Conservation (phyloP, 768 basidiomycete species). For the Boletus rubropictus region DNA sequence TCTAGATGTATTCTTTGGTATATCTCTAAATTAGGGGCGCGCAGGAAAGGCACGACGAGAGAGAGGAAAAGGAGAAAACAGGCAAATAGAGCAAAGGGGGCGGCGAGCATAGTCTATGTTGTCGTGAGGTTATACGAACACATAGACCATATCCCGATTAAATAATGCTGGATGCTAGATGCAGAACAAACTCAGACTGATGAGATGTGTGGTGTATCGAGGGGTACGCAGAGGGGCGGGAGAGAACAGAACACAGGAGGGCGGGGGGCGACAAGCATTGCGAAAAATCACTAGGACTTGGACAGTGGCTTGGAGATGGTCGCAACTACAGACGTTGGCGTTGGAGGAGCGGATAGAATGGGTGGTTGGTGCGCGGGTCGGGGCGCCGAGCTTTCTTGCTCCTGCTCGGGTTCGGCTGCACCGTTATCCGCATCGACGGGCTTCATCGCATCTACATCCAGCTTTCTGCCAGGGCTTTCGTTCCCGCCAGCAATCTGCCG, state of each 20-base stretch:
- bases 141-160: slow-evolving; percentile 3
- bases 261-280: not conserved
- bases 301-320: slow-evolving; percentile 12
- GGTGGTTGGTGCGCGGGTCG: slow-evolving; percentile 26
- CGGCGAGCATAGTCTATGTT: slow-evolving; percentile 3
- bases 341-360: slow-evolving; percentile 31
- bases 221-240: not conserved
- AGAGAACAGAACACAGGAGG: not conserved
- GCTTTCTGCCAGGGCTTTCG: slow-evolving; percentile 11
- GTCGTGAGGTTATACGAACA: slow-evolving; percentile 1
- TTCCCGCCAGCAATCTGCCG: slow-evolving; percentile 4
- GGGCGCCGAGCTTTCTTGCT: not conserved
- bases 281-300: slow-evolving; percentile 5
- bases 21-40: slow-evolving; percentile 16
- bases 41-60: not conserved
- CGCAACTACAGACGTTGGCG: slow-evolving; percentile 5
- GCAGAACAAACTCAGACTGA: slow-evolving; percentile 1
- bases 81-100: not conserved
- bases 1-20: slow-evolving; percentile 22
- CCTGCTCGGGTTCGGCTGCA: slow-evolving; percentile 10
- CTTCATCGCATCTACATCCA: slow-evolving; percentile 61
- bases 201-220: not conserved
- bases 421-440: slow-evolving; percentile 53
- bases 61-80: not conserved
- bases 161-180: not conserved